phyloP scores from a whole-genome alignment of 225 moss, liverwort and hornwort species.

The Marchantia paleacea region DNA sequence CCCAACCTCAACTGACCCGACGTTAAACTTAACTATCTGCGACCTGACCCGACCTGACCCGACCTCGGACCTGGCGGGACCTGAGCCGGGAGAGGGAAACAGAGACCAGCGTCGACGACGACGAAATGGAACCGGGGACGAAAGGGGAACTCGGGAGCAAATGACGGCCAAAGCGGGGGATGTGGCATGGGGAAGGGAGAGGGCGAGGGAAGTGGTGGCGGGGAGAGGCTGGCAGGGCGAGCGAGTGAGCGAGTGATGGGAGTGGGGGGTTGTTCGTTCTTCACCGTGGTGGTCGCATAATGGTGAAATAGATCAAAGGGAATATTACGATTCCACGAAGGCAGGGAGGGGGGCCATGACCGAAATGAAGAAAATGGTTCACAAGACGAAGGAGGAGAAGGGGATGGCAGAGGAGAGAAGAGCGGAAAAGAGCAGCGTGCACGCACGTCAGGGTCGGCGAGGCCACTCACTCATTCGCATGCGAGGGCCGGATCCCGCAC shows the following conservation, averaged over 20 bases:
- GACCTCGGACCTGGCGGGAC: not conserved
- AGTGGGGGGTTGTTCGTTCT: not conserved
- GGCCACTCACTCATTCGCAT: slow-evolving; percentile 13
- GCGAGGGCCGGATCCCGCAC: slow-evolving; percentile 15
- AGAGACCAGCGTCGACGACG: not conserved
- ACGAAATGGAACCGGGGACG: not conserved
- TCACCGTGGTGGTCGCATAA: not conserved
- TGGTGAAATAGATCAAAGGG: not conserved
- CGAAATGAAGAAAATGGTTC: not conserved
- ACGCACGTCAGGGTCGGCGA: slow-evolving; percentile 19
- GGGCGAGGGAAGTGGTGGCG: not conserved
- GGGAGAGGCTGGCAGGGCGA: not conserved
- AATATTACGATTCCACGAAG: not conserved
- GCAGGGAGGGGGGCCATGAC: too few species aligned
- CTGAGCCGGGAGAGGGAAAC: not conserved
- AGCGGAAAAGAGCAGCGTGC: slow-evolving; percentile 17
- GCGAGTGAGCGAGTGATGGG: not conserved
- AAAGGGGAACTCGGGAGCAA: not conserved
- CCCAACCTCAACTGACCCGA: too few species aligned
- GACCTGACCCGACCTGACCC: not conserved
- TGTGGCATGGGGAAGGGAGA: not conserved
- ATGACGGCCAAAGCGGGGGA: slow-evolving; percentile 2
- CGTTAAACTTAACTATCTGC: too few species aligned
- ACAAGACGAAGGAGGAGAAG: not conserved
- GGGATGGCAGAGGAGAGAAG: not conserved